Percentiles rank a stretch among this genome's conserved stretches.
These are phyloP conservation scores for Thymus mandschuricus DNA, from an alignment of 257 asterid species.

Conservation along the genomic window DNA sequence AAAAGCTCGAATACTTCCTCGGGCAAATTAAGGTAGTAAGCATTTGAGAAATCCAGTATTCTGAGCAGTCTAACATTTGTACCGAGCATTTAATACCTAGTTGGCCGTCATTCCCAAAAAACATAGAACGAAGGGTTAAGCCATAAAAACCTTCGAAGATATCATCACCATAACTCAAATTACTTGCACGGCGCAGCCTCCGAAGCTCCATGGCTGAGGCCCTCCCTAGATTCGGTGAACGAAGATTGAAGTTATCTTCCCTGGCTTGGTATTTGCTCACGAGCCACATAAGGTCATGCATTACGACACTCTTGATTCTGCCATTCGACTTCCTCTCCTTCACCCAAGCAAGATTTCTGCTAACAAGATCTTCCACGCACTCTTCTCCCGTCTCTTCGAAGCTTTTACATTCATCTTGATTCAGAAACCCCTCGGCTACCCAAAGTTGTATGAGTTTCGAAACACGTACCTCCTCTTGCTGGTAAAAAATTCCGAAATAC, in stretches of 20 bases:
- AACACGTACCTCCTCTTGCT: not conserved
- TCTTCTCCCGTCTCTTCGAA: not conserved
- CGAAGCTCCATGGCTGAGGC: not conserved
- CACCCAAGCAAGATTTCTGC: not conserved
- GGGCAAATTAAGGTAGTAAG: not conserved
- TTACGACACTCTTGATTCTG: not conserved
- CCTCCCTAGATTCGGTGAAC: not conserved
- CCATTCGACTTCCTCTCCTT: not conserved
- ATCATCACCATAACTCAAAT: not conserved
- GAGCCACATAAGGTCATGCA: not conserved
- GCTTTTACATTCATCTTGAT: not conserved
- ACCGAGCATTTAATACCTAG: not conserved
- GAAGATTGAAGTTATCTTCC: not conserved
- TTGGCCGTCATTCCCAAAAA: not conserved
- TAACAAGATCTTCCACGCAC: not conserved
- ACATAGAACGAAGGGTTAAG: not conserved
- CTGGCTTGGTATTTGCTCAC: not conserved
- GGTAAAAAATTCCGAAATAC: not conserved
- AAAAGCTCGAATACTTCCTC: not conserved
- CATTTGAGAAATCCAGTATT: not conserved
- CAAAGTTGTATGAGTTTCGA: not conserved
- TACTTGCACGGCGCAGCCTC: not conserved
- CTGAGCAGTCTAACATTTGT: not conserved
- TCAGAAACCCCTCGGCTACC: slow-evolving; percentile 11
- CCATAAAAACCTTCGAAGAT: not conserved